Evolutionary conservation across 305 asterid species (phyloP).

Genomic region (Salvia sclarea): DNA sequence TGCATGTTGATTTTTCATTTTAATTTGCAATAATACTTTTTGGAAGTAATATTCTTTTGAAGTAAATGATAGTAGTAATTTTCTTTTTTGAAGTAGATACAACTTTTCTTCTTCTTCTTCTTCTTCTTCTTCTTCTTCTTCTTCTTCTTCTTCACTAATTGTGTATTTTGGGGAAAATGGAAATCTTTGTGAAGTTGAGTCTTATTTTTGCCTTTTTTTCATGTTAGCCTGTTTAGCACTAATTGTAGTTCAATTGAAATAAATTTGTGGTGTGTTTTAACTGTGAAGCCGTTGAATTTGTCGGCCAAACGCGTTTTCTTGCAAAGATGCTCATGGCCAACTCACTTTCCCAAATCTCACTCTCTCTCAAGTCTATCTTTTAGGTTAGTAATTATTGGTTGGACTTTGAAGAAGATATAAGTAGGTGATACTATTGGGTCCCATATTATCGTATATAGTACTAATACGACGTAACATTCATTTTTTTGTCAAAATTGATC

Average conservation of each 20-base stretch:
- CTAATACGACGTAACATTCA: no score
- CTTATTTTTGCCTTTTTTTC: not conserved
- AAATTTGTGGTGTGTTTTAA: constrained; percentile 23
- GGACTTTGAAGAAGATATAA: no score
- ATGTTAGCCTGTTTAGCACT: constrained; percentile 21
- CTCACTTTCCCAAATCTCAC: not conserved
- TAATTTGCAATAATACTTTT: not conserved
- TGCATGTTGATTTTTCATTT: not conserved
- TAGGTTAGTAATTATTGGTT: no score
- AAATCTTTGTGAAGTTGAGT: constrained; percentile 34
- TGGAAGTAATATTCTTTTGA: no score
- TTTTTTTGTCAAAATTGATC: no score
- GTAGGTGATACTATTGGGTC: no score
- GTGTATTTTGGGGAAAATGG: constrained; percentile 26
- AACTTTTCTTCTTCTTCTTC: no score
- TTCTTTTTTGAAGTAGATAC: no score
- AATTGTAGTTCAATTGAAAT: constrained; percentile 33
- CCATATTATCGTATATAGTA: no score
- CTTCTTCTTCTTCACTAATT: not conserved
- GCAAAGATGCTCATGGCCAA: constrained; percentile 18
- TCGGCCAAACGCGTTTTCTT: constrained; percentile 31
- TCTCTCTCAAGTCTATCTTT: no score
- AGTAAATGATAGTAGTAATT: no score
- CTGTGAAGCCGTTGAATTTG: constrained; percentile 28
- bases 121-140: no score